A percentile compares a stretch with the other conserved stretches of the same genome.
Conservation (phyloP, 495 filamentous ascomycete genomes). For the Penicillium simplicissimum region DNA sequence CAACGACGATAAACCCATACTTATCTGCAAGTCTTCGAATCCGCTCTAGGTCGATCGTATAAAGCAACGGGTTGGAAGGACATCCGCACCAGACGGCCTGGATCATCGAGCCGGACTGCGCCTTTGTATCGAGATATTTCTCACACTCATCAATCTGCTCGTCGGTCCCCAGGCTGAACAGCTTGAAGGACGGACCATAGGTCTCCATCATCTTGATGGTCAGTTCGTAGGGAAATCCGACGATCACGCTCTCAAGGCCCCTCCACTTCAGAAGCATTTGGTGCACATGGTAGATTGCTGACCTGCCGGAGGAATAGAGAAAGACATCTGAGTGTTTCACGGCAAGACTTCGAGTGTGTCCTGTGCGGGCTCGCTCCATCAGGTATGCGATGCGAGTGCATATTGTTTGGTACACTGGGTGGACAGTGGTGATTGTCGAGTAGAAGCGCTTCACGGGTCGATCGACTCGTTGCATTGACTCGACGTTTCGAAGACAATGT, state of each 20-base stretch:
- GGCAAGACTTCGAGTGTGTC: background rate
- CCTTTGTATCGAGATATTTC: conserved; percentile 5
- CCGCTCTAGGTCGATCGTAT: conserved; percentile 43
- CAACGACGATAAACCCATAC: conserved; percentile 45
- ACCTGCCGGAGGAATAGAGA: conserved; percentile 51
- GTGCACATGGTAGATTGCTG: conserved; percentile 34
- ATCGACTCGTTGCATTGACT: background rate
- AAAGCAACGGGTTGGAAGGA: conserved; percentile 48
- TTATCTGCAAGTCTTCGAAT: conserved; percentile 40
- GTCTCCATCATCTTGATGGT: conserved; percentile 33
- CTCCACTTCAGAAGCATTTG: conserved; percentile 8
- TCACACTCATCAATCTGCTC: conserved; percentile 42
- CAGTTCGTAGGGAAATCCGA: conserved; percentile 32
- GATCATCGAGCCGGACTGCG: conserved; percentile 20
- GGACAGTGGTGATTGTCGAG: background rate
- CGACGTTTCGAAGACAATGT: conserved; percentile 3
- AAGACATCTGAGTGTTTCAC: conserved; percentile 36
- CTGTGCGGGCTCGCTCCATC: conserved; percentile 4
- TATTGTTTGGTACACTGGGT: conserved; percentile 3
- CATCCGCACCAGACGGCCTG: conserved; percentile 34
- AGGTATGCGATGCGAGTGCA: conserved; percentile 9
- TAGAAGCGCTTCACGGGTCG: background rate
- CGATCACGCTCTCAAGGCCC: conserved; percentile 16
- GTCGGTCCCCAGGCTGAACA: conserved; percentile 27
- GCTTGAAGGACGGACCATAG: conserved; percentile 30